Evolutionary conservation across 306 rosid species (phyloP).

Genomic region (Benincasa hispida): DNA sequence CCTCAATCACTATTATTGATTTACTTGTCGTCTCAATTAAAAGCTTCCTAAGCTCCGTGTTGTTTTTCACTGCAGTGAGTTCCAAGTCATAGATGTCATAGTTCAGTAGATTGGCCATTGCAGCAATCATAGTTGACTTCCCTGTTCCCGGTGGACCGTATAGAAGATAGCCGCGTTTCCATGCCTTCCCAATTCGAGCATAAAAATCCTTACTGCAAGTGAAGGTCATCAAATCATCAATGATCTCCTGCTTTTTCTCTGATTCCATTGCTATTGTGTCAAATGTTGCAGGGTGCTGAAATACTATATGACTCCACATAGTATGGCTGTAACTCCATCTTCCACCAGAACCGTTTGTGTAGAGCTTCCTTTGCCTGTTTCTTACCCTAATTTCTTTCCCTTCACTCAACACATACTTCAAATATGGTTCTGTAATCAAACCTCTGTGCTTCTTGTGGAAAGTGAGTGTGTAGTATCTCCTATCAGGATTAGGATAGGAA

Average conservation of each 20-base stretch:
- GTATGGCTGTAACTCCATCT: constrained; percentile 66
- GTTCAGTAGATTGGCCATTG: constrained; percentile 63
- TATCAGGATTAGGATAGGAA: constrained; percentile 57
- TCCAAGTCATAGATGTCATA: constrained; percentile 83
- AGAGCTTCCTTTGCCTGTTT: constrained; percentile 73
- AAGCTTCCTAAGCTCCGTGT: constrained; percentile 75
- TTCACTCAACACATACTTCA: constrained; percentile 58
- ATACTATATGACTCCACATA: constrained; percentile 87
- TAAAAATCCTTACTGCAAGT: constrained; percentile 66
- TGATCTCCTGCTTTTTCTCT: constrained; percentile 49
- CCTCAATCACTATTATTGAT: constrained; percentile 81
- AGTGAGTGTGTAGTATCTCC: constrained; percentile 43
- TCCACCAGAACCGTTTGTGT: constrained; percentile 62
- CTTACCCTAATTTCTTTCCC: constrained; percentile 56
- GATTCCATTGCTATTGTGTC: constrained; percentile 75
- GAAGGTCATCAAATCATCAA: constrained; percentile 67
- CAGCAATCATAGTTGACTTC: constrained; percentile 64
- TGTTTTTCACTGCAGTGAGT: constrained; percentile 84
- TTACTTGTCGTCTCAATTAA: constrained; percentile 77
- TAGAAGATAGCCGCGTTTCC: constrained; percentile 20
- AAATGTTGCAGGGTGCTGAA: constrained; percentile 84
- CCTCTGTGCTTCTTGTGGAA: constrained; percentile 56
- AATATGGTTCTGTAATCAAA: constrained; percentile 28
- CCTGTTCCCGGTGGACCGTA: neutral
- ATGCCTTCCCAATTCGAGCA: constrained; percentile 71